phyloP scores from a whole-genome alignment of 768 basidiomycete species.

The Xerocomus brunneocitrinus region DNA sequence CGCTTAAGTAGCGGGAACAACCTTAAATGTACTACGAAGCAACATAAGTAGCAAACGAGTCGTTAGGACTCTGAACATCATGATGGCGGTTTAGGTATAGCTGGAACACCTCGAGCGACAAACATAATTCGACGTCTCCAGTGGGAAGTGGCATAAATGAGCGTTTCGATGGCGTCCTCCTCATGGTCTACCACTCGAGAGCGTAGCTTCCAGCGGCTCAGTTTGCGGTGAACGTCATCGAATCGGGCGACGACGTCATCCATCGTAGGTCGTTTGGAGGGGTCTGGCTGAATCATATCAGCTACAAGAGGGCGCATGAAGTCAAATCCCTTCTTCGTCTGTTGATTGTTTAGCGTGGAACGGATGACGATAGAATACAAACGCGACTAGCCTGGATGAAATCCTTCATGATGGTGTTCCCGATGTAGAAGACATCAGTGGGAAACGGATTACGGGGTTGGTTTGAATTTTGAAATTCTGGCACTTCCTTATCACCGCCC shows the following conservation, averaged over 20 bases:
- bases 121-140: slow-evolving; percentile 24
- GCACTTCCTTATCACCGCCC: no score
- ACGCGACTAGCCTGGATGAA: background rate
- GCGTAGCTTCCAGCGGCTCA: slow-evolving; percentile 21
- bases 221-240: background rate
- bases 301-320: slow-evolving; percentile 32
- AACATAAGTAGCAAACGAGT: no score
- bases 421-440: background rate
- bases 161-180: background rate
- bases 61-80: no score
- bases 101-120: slow-evolving; percentile 13
- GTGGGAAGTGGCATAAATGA: slow-evolving; percentile 5
- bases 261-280: slow-evolving; percentile 33
- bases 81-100: background rate
- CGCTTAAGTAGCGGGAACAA: no score
- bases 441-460: background rate
- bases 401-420: background rate
- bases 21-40: no score
- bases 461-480: background rate
- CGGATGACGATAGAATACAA: no score
- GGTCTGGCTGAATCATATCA: slow-evolving; percentile 36
- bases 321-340: slow-evolving; percentile 13
- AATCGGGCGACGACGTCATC: slow-evolving; percentile 31
- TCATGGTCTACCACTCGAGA: slow-evolving; percentile 21
- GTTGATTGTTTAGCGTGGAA: no score